Percentiles rank a stretch among this genome's conserved stretches.
Evolutionary conservation across 257 asterid genomes (phyloP).

Genomic region (Capsicum rhomboideum): DNA sequence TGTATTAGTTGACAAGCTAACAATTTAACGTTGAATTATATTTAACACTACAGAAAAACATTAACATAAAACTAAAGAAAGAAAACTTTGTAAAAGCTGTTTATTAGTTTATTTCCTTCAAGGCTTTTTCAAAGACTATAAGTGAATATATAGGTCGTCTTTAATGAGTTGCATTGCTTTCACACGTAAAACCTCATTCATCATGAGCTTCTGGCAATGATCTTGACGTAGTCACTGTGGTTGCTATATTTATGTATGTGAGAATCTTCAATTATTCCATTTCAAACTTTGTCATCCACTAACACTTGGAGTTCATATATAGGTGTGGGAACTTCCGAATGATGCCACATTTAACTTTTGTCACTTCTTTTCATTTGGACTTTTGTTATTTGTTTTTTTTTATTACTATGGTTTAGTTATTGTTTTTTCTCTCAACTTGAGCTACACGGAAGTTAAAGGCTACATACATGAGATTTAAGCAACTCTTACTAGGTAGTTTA

Average conservation of each 20-base stretch:
- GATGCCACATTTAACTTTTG: neutral
- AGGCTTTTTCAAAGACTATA: neutral
- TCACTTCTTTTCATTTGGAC: neutral
- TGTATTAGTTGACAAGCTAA: neutral
- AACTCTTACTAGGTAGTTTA: neutral
- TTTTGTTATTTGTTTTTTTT: neutral
- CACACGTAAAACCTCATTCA: neutral
- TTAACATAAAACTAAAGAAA: neutral
- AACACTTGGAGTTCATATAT: neutral
- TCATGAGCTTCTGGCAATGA: neutral
- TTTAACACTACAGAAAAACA: neutral
- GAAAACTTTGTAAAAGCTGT: neutral
- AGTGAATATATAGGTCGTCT: neutral
- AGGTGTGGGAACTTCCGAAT: neutral
- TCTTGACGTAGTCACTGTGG: neutral
- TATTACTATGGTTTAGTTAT: neutral
- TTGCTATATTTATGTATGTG: neutral
- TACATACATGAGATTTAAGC: neutral
- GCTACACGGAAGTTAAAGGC: neutral
- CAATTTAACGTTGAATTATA: neutral
- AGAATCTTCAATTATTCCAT: neutral
- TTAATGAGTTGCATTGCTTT: neutral
- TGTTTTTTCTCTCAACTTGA: neutral
- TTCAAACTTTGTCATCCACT: neutral
- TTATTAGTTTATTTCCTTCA: neutral